Conservation (phyloP, 768 basidiomycete species). For the Suillus luteus region DNA sequence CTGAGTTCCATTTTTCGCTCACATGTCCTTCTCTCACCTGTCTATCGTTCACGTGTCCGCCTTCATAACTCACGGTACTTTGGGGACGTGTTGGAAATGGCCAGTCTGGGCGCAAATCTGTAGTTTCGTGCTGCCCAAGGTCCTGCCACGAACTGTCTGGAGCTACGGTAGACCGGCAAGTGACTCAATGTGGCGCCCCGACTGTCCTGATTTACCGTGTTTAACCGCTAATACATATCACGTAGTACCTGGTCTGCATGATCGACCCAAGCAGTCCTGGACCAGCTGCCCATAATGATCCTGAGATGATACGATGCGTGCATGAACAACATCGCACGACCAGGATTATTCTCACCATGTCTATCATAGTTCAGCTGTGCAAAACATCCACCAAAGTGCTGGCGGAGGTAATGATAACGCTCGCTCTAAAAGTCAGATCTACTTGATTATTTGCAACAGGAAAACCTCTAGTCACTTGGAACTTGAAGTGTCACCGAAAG, state of each 20-base stretch:
- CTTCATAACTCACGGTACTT: too few relatives aligned
- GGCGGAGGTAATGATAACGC: not conserved
- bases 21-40: too few relatives aligned
- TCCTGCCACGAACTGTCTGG: not conserved
- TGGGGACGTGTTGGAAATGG: too few relatives aligned
- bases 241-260: conserved; percentile 7
- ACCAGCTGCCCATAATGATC: not conserved
- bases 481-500: conserved; percentile 5
- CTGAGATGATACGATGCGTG: not conserved
- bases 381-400: not conserved
- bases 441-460: not conserved
- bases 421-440: not conserved
- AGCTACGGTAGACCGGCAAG: not conserved
- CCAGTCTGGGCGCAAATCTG: too few relatives aligned
- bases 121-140: not conserved
- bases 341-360: not conserved
- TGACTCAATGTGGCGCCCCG: not conserved
- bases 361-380: not conserved
- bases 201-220: not conserved
- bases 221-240: not conserved
- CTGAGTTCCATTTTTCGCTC: too few relatives aligned
- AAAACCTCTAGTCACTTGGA: not conserved
- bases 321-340: not conserved
- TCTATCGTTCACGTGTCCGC: too few relatives aligned
- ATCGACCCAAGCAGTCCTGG: not conserved